phyloP scores from a whole-genome alignment of 345 rosid species.

The Dovyalis caffra region DNA sequence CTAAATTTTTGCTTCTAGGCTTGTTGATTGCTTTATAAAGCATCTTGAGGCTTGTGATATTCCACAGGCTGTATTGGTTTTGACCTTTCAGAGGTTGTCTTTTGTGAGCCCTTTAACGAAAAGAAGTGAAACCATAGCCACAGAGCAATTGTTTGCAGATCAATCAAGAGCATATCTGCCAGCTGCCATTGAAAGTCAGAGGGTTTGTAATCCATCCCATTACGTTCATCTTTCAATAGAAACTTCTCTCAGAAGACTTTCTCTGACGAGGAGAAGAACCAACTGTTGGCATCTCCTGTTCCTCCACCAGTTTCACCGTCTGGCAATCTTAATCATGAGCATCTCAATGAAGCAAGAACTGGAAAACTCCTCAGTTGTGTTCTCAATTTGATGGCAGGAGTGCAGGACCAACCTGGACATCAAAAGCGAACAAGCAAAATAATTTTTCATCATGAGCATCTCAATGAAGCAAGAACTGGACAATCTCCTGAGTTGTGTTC shows the following conservation, averaged over 20 bases:
- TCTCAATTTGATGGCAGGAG: too few species aligned
- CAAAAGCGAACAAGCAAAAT: too few species aligned
- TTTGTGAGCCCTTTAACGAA: slow-evolving; percentile 6
- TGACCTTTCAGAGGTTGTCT: slow-evolving; percentile 7
- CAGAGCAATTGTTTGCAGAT: slow-evolving; percentile 13
- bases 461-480: neutral
- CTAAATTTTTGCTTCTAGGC: slow-evolving; percentile 37
- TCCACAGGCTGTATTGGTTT: slow-evolving; percentile 35
- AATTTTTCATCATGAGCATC: too few species aligned
- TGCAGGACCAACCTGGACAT: too few species aligned
- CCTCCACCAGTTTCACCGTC: slow-evolving; percentile 7
- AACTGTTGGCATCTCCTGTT: slow-evolving; percentile 11
- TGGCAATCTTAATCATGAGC: slow-evolving; percentile 12
- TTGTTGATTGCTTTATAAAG: slow-evolving; percentile 25
- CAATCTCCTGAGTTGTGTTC: slow-evolving; percentile 1
- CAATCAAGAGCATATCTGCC: slow-evolving; percentile 6
- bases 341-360: neutral
- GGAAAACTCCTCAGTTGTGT: too few species aligned
- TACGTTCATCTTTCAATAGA: slow-evolving; percentile 24
- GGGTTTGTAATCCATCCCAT: slow-evolving; percentile 16
- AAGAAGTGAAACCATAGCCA: neutral
- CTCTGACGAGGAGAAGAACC: slow-evolving; percentile 16
- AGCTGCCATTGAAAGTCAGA: slow-evolving; percentile 14
- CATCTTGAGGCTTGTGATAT: slow-evolving; percentile 44
- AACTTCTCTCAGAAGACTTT: slow-evolving; percentile 34